Percentiles rank a stretch among this genome's conserved stretches.
Evolutionary conservation across 805 yeast genomes (phyloP).

Genomic region (Helenozyma rhizophorensis): DNA sequence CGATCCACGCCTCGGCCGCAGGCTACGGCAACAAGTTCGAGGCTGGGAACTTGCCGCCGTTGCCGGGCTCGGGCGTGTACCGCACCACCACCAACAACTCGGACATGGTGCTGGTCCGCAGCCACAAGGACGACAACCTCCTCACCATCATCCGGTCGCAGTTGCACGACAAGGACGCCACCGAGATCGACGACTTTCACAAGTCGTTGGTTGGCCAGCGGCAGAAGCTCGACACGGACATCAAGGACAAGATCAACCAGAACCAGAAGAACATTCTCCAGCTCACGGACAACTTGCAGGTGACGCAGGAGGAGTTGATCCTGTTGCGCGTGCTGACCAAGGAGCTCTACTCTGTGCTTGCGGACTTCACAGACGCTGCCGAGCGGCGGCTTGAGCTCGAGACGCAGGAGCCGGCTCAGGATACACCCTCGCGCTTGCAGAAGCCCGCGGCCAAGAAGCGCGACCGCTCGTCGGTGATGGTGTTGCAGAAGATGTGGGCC

Average conservation of each 20-base stretch:
- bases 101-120: constrained; percentile 11
- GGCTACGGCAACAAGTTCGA: constrained; percentile 8
- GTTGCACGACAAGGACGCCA: constrained; percentile 62
- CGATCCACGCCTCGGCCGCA: constrained; percentile 16
- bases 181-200: constrained; percentile 68
- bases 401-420: constrained; percentile 7
- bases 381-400: constrained; percentile 50
- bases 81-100: constrained; percentile 10
- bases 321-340: constrained; percentile 55
- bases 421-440: constrained; percentile 12
- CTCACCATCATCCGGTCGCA: constrained; percentile 26
- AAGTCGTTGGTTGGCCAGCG: constrained; percentile 48
- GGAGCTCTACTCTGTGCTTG: constrained; percentile 56
- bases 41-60: constrained; percentile 10
- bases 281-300: constrained; percentile 55
- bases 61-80: constrained; percentile 21
- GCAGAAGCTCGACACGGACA: constrained; percentile 48
- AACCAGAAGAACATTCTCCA: constrained; percentile 60
- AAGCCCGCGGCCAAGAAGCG: constrained; percentile 21
- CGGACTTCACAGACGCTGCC: constrained; percentile 58
- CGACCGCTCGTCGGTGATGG: constrained; percentile 66
- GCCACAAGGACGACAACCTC: constrained; percentile 10
- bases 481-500: constrained; percentile 80
- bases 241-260: constrained; percentile 54
- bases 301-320: constrained; percentile 63